Conservation (phyloP, 352 stramenopile genomes). For the Plasmopara halstedii region DNA sequence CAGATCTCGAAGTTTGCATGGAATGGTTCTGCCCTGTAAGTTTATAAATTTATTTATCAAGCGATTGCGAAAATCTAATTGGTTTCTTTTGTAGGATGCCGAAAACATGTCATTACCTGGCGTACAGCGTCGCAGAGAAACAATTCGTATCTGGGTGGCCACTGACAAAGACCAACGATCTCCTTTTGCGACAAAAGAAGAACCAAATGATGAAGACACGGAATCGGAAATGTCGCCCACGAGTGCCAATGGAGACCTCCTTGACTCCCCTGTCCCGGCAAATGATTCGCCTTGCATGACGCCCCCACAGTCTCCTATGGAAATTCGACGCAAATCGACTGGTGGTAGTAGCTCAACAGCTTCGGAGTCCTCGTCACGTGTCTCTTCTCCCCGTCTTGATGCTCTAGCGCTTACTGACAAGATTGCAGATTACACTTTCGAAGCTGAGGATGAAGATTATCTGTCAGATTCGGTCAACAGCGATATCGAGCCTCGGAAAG, state of each 20-base stretch:
- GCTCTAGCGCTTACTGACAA: constrained; percentile 37
- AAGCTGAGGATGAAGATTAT: constrained; percentile 54
- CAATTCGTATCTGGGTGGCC: constrained; percentile 80
- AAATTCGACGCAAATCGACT: constrained; percentile 30
- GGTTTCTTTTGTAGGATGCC: constrained; percentile 35
- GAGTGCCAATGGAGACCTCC: constrained; percentile 32
- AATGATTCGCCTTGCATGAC: constrained; percentile 37
- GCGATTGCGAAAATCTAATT: too few species aligned
- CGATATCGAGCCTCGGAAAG: constrained; percentile 65
- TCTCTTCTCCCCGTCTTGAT: constrained; percentile 33
- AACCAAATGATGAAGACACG: constrained; percentile 51
- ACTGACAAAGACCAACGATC: constrained; percentile 85
- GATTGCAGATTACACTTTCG: constrained; percentile 24
- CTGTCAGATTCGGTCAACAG: constrained; percentile 72
- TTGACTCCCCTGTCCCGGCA: constrained; percentile 41
- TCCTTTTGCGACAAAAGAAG: constrained; percentile 46
- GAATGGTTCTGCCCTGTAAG: constrained; percentile 80
- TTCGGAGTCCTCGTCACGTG: constrained; percentile 36
- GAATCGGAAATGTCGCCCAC: constrained; percentile 53
- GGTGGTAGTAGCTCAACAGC: constrained; percentile 32
- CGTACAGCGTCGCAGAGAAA: constrained; percentile 59
- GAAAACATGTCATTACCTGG: constrained; percentile 53
- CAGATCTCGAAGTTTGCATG: constrained; percentile 81
- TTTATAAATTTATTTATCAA: too few species aligned
- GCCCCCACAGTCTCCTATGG: constrained; percentile 39